phyloP scores from a whole-genome alignment of 2,329 filamentous ascomycete species.

The Xylaria arbuscula region DNA sequence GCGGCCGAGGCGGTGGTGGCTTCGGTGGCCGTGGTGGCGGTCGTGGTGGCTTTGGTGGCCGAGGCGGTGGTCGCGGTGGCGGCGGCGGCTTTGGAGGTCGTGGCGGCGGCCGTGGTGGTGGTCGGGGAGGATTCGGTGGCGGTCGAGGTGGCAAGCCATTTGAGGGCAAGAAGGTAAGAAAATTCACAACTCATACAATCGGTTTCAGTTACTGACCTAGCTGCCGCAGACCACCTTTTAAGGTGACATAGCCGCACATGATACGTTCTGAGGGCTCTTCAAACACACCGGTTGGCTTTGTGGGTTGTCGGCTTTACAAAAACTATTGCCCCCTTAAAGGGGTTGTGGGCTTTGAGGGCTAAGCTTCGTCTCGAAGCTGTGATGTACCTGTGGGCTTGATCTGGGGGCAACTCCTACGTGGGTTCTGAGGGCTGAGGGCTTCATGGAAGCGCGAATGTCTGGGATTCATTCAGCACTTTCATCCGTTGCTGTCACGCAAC shows the following conservation, averaged over 20 bases:
- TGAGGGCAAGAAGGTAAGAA: conserved; percentile 75
- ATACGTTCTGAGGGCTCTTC: conserved; percentile 58
- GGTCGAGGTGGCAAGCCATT: conserved; percentile 67
- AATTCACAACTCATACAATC: not conserved
- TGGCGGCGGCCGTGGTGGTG: conserved; percentile 60
- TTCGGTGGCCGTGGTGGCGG: conserved; percentile 61
- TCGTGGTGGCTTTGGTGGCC: conserved; percentile 60
- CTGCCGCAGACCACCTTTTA: conserved; percentile 61
- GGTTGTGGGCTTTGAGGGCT: conserved; percentile 66
- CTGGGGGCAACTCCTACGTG: conserved; percentile 49
- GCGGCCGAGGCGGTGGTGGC: conserved; percentile 63
- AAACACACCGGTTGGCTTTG: conserved; percentile 62
- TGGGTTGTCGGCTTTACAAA: conserved; percentile 67
- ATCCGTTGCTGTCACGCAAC: conserved; percentile 24
- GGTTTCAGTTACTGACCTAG: conserved; percentile 19
- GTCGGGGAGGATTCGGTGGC: conserved; percentile 57
- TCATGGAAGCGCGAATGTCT: conserved; percentile 40
- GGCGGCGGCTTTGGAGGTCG: conserved; percentile 63
- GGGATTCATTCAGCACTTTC: conserved; percentile 38
- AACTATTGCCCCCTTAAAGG: conserved; percentile 53
- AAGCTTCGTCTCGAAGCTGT: conserved; percentile 57
- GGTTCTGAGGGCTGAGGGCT: conserved; percentile 49
- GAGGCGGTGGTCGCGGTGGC: conserved; percentile 53
- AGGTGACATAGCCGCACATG: conserved; percentile 54
- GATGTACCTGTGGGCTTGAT: conserved; percentile 68